Evolutionary conservation across 345 rosid species (phyloP), one percentile per base, ranked within the genome.

Genomic region (Populus euphratica): DNA sequence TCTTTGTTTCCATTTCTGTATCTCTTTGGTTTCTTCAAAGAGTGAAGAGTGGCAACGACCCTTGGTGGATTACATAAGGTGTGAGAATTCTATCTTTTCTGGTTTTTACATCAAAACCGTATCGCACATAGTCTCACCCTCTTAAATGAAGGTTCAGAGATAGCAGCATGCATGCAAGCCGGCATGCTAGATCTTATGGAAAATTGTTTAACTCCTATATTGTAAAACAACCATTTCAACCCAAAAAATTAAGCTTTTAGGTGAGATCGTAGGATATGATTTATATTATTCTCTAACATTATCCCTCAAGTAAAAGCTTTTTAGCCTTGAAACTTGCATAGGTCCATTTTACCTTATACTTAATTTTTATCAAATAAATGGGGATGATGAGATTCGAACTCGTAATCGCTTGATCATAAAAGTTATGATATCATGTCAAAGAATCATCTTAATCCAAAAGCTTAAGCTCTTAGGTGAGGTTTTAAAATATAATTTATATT

Each of bases 321-420:
- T 33, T 33, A 0, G 4, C 0, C 0, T 4, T 33, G 0, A 33
- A 33, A 4, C 0, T 33, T 33, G 0, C 0, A 33, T 0, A 33
- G 0, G 4, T 33, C 3, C 0, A 33, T 0, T 3, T 4, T 33
- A 33, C 0, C 0, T 4, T 33, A 0, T 0, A 0, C 4, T 33
- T 33, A 33, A 33, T 33, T 33, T 33, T 33, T 33, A 33, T 33
- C 5, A 4, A 33, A 33, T 33, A 33, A 33, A 33, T 4, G 0
- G 0, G 0, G 0, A 33, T 33, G 0, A 4, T 33, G 0, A 4
- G 0, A 33, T 33, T 33, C 5, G 0, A 38, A 38, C 0, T 8
- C 0, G 0, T 38, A 0, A 38, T 1, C 0, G 0, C 6, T 38
- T 38, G 1, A 1, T 38, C 1, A 38, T 38, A 2, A 38, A 33